Evolutionary conservation across 805 yeast genomes (phyloP).

Genomic region (Myxozyma lipomycoides): DNA sequence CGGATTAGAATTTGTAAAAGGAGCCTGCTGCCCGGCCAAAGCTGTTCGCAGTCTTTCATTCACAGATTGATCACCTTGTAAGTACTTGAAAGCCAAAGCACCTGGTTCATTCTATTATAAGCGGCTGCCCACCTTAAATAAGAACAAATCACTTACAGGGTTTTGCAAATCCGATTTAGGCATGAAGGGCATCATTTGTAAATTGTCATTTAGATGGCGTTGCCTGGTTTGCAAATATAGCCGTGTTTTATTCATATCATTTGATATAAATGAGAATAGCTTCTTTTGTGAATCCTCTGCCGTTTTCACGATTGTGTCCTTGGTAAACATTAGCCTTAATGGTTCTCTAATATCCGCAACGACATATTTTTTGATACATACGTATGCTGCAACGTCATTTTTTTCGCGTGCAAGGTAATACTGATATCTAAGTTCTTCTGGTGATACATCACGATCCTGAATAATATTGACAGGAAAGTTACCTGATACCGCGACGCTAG

Average conservation of each 20-base stretch:
- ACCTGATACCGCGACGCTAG: conserved; percentile 7
- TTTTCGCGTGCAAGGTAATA: conserved; percentile 7
- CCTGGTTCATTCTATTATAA: conserved; percentile 6
- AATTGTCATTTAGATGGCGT: not conserved
- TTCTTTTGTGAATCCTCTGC: not conserved
- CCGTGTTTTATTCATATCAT: conserved; percentile 2
- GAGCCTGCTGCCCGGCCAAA: not conserved
- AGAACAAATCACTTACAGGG: not conserved
- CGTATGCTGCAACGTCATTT: conserved; percentile 5
- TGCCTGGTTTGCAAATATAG: conserved; percentile 7
- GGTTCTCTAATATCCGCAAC: not conserved
- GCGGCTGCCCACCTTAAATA: not conserved
- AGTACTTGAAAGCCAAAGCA: conserved; percentile 5
- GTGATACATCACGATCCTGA: conserved; percentile 16
- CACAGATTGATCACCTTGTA: conserved; percentile 14
- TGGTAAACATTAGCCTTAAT: not conserved
- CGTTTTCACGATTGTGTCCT: conserved; percentile 4
- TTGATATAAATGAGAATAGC: conserved; percentile 4
- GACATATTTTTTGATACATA: not conserved
- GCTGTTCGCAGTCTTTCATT: not conserved
- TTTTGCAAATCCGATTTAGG: conserved; percentile 8
- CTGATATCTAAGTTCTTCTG: conserved; percentile 13
- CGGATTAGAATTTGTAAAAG: not conserved
- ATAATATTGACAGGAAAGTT: conserved; percentile 4
- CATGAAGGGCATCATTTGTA: conserved; percentile 5